These are phyloP conservation scores for Citrullus mucosospermus DNA, from an alignment of 306 rosid genomes.

Conservation along the genomic window DNA sequence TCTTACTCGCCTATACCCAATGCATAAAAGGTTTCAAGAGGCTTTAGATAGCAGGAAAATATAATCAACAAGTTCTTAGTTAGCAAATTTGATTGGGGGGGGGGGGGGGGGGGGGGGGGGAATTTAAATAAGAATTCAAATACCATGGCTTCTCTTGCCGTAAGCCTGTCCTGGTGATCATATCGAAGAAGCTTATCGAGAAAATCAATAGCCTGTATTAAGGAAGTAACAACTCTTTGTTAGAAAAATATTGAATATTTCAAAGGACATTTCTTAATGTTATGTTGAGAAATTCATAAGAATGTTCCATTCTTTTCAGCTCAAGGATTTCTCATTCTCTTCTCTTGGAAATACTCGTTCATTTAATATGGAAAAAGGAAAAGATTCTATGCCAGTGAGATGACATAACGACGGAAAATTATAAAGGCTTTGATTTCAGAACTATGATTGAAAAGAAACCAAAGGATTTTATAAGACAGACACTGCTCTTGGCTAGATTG, in stretches of 20 bases:
- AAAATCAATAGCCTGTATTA: constrained; percentile 78
- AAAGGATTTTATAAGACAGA: not conserved
- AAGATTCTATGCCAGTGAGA: not conserved
- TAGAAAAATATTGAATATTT: not conserved
- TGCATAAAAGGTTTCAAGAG: not conserved
- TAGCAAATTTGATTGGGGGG: not conserved
- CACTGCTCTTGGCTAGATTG: not conserved
- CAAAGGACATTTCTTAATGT: not conserved
- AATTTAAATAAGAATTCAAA: not conserved
- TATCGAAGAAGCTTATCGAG: constrained; percentile 92
- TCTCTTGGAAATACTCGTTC: not conserved
- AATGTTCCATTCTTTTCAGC: not conserved
- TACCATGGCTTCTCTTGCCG: constrained; percentile 99
- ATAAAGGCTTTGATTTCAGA: not conserved
- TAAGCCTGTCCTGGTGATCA: constrained; percentile 92
- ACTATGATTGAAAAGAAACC: not conserved
- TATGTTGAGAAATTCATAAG: not conserved
- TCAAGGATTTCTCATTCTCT: not conserved
- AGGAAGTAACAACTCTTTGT: constrained; percentile 1
- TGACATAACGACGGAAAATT: not conserved
- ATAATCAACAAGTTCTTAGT: not conserved
- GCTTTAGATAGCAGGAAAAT: not conserved
- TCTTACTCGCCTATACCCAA: not conserved
- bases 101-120: no score
- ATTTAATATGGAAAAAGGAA: not conserved